phyloP scores from a whole-genome alignment of 176 grass and related monocot genomes.

The Alloteropsis semialata region DNA sequence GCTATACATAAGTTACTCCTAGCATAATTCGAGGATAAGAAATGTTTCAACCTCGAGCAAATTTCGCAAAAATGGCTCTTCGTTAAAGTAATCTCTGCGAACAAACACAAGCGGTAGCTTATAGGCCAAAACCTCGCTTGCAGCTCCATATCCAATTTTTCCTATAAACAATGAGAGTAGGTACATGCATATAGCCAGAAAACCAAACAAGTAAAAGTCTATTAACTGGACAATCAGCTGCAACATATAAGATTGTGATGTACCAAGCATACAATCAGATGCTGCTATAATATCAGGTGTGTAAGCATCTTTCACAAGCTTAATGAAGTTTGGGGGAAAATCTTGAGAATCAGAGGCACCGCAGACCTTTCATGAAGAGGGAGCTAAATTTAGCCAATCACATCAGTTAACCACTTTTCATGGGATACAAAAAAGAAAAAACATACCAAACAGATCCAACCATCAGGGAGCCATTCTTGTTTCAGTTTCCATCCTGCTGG shows the following conservation, averaged over 20 bases:
- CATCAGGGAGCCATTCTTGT: conserved; percentile 84
- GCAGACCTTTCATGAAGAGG: conserved; percentile 62
- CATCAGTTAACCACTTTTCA: neutral
- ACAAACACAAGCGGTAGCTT: conserved; percentile 94
- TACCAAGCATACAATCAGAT: conserved; percentile 99
- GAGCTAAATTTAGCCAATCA: conserved; percentile 7
- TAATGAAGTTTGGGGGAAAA: conserved; percentile 86
- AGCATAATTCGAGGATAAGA: conserved; percentile 4
- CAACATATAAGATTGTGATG: conserved; percentile 25
- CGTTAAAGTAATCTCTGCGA: conserved; percentile 95
- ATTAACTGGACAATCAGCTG: neutral
- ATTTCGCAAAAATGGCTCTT: conserved; percentile 93
- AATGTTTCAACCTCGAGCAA: conserved; percentile 84
- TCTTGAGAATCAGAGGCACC: conserved; percentile 92
- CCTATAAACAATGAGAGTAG: conserved; percentile 43
- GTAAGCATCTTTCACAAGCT: conserved; percentile 89
- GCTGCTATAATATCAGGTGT: conserved; percentile 99
- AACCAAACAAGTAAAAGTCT: neutral
- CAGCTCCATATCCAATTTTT: conserved; percentile 96
- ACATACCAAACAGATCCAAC: conserved; percentile 88
- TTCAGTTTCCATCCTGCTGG: conserved; percentile 91
- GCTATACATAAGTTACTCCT: neutral
- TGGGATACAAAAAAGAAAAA: conserved; percentile 8
- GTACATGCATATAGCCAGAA: conserved; percentile 5
- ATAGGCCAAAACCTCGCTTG: conserved; percentile 93